phyloP scores from a whole-genome alignment of 495 filamentous ascomycete species.

The Xylaria bambusicola region DNA sequence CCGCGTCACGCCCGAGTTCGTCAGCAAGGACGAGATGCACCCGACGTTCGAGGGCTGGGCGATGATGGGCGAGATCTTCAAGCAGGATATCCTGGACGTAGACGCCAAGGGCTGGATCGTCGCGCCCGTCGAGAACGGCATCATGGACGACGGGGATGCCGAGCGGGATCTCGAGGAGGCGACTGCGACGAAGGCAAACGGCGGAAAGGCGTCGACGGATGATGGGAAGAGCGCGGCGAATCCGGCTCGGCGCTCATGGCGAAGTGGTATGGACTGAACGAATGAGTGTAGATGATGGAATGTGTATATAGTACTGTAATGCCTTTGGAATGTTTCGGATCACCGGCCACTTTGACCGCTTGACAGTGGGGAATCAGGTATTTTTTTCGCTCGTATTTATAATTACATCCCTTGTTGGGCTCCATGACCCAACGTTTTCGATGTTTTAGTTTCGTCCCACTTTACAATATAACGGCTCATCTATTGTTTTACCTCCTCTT shows the following conservation, averaged over 20 bases:
- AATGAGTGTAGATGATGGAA: not conserved
- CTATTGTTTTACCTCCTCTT: too few species aligned
- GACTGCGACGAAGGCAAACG: conserved; percentile 19
- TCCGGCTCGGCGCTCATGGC: conserved; percentile 6
- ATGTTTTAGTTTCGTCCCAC: too few species aligned
- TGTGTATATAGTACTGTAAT: not conserved
- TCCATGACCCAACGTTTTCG: too few species aligned
- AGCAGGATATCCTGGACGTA: conserved; percentile 39
- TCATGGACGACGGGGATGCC: conserved; percentile 32
- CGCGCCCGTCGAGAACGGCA: conserved; percentile 34
- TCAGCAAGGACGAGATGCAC: conserved; percentile 34
- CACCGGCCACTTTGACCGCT: too few species aligned
- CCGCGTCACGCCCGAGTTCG: conserved; percentile 27
- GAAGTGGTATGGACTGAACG: not conserved
- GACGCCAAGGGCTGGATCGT: conserved; percentile 40
- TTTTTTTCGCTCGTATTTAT: too few species aligned
- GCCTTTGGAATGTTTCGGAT: too few species aligned
- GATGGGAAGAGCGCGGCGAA: not conserved
- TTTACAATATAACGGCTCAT: too few species aligned
- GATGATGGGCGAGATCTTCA: conserved; percentile 50
- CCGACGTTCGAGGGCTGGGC: conserved; percentile 47
- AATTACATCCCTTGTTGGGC: too few species aligned
- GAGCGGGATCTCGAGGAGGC: conserved; percentile 28
- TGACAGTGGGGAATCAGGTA: too few species aligned
- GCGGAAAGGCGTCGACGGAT: not conserved